These are phyloP conservation scores for Penicillium psychrofluorescens DNA, from an alignment of 495 filamentous ascomycete species.

Conservation along the genomic window DNA sequence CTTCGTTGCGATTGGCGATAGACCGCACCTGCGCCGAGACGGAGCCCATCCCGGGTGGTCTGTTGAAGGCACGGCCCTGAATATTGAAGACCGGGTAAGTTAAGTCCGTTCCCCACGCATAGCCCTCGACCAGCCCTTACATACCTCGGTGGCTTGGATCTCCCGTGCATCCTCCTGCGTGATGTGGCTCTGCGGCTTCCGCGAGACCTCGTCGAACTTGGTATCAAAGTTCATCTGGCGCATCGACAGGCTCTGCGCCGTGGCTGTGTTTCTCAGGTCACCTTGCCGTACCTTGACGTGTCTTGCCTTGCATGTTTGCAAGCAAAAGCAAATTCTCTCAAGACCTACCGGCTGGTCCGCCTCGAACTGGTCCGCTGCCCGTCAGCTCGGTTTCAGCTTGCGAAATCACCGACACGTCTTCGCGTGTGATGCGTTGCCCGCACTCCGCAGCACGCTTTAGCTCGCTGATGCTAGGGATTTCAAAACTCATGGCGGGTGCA, in stretches of 20 bases:
- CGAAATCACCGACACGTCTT: constrained; percentile 26
- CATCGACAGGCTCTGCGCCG: constrained; percentile 28
- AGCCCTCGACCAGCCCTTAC: neutral
- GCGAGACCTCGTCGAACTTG: constrained; percentile 23
- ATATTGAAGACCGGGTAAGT: neutral
- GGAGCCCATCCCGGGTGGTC: constrained; percentile 21
- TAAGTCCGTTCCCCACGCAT: neutral
- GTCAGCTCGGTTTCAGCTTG: constrained; percentile 30
- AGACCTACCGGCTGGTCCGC: constrained; percentile 44
- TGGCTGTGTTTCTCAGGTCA: constrained; percentile 12
- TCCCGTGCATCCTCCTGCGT: constrained; percentile 26
- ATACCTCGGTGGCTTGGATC: constrained; percentile 25
- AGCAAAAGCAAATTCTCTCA: neutral
- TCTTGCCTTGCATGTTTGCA: neutral
- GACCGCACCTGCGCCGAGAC: constrained; percentile 25
- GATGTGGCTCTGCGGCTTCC: constrained; percentile 26
- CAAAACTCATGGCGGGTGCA: constrained; percentile 10
- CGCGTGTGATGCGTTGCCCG: constrained; percentile 27
- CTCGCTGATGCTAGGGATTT: constrained; percentile 22
- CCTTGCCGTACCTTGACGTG: neutral
- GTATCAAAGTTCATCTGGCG: constrained; percentile 32
- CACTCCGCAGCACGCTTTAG: constrained; percentile 27
- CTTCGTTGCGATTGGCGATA: constrained; percentile 32
- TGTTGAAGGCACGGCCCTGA: constrained; percentile 30
- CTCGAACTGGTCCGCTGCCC: constrained; percentile 46